phyloP scores from a whole-genome alignment of 106 monocot genomes.

The Dioscorea zingiberensis region DNA sequence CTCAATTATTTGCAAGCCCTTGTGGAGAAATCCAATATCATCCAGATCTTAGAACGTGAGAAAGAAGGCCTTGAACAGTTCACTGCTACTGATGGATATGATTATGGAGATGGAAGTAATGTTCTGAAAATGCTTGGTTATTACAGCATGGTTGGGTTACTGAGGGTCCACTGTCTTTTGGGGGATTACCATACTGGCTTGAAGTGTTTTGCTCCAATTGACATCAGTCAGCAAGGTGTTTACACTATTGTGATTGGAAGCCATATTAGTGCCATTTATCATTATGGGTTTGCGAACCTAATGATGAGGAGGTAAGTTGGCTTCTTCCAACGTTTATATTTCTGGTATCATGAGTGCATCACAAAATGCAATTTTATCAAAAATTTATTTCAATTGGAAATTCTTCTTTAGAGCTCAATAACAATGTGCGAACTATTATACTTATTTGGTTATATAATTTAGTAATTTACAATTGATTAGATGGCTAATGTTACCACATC shows the following conservation, averaged over 20 bases:
- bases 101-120: constrained; percentile 93
- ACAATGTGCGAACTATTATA: no score
- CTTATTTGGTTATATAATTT: no score
- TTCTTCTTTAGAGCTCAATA: no score
- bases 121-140: constrained; percentile 96
- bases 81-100: constrained; percentile 86
- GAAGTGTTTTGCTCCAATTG: constrained; percentile 86
- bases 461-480: no score
- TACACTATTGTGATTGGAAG: constrained; percentile 92
- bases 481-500: no score
- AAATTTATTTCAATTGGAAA: no score
- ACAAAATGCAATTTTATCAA: no score
- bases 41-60: constrained; percentile 81
- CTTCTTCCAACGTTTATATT: no score
- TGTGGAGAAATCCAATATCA: constrained; percentile 86
- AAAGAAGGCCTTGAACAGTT: constrained; percentile 90
- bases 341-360: no score
- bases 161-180: constrained; percentile 88
- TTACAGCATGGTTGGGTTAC: constrained; percentile 92
- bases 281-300: constrained; percentile 91
- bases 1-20: constrained; percentile 98
- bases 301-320: constrained; percentile 72
- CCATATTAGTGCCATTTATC: constrained; percentile 90
- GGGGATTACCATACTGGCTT: constrained; percentile 87
- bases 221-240: constrained; percentile 85